A percentile compares a stretch with the other conserved stretches of the same genome.
phyloP scores from a whole-genome alignment of 2,329 filamentous ascomycete genomes.

The Chaetomium sp. region DNA sequence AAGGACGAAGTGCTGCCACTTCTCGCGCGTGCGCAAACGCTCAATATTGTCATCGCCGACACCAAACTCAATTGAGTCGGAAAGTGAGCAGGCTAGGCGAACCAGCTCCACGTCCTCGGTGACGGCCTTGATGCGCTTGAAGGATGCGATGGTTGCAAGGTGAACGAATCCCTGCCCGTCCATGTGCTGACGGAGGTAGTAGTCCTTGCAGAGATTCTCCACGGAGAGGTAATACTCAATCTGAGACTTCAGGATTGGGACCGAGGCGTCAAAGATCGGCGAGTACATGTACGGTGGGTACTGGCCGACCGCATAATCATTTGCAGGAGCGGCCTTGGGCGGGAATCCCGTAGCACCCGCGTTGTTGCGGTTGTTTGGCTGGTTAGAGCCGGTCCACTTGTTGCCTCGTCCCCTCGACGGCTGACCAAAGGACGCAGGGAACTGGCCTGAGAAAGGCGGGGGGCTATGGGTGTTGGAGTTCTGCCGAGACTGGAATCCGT shows the following conservation, averaged over 20 bases:
- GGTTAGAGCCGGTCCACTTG: slow-evolving; percentile 17
- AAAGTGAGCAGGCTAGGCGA: slow-evolving; percentile 67
- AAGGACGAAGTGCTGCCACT: slow-evolving; percentile 76
- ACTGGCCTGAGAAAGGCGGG: slow-evolving; percentile 34
- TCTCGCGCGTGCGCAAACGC: slow-evolving; percentile 65
- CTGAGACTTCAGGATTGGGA: slow-evolving; percentile 41
- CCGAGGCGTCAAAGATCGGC: slow-evolving; percentile 21
- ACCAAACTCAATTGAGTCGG: slow-evolving; percentile 66
- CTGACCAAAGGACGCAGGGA: slow-evolving; percentile 17
- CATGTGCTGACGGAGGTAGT: slow-evolving; percentile 85
- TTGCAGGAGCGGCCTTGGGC: slow-evolving; percentile 30
- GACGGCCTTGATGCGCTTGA: slow-evolving; percentile 74
- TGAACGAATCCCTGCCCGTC: slow-evolving; percentile 90
- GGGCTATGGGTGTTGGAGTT: slow-evolving; percentile 38
- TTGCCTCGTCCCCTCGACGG: slow-evolving; percentile 20
- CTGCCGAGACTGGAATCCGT: slow-evolving; percentile 26
- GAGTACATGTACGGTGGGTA: slow-evolving; percentile 46
- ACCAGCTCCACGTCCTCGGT: slow-evolving; percentile 68
- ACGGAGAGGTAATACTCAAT: slow-evolving; percentile 96
- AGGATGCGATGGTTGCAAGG: slow-evolving; percentile 71
- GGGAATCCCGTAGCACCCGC: slow-evolving; percentile 17
- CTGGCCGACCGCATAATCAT: slow-evolving; percentile 40
- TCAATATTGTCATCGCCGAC: slow-evolving; percentile 71
- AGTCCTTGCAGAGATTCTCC: slow-evolving; percentile 90
- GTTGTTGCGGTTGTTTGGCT: slow-evolving; percentile 15